Evolutionary conservation across 164 flowering plant genomes (phyloP).

Genomic region (Brasenia schreberi): DNA sequence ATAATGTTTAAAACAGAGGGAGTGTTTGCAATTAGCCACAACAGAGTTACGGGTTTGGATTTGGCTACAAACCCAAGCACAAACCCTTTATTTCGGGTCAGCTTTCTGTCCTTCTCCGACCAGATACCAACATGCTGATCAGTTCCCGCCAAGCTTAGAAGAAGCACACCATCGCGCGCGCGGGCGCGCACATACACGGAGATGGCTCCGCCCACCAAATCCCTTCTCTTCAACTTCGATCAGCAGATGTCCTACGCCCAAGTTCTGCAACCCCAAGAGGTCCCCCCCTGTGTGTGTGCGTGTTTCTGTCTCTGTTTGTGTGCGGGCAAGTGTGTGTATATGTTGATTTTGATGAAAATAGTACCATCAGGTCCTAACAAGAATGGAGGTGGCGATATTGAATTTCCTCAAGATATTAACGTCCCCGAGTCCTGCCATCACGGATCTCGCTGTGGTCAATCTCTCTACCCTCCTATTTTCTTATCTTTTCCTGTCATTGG

Average conservation of each 20-base stretch:
- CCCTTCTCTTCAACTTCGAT: conserved; percentile 64
- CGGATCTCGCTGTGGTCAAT: conserved; percentile 62
- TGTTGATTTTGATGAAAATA: not conserved
- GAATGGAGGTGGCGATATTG: conserved; percentile 80
- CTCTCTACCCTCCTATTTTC: not conserved
- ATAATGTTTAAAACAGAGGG: too few species aligned
- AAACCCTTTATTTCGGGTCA: too few species aligned
- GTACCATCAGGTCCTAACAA: conserved; percentile 50
- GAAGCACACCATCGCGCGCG: not conserved
- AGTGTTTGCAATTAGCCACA: too few species aligned
- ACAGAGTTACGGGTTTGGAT: too few species aligned
- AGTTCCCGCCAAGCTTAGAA: not conserved
- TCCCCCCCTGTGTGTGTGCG: not conserved
- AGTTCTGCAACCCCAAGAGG: conserved; percentile 57
- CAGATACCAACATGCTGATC: too few species aligned
- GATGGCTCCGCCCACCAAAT: conserved; percentile 6
- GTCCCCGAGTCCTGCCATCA: conserved; percentile 55
- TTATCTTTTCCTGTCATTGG: not conserved
- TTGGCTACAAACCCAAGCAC: too few species aligned
- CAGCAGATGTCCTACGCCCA: conserved; percentile 71
- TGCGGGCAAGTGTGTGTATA: not conserved
- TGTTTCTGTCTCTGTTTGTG: too few species aligned
- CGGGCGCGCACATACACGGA: too few species aligned
- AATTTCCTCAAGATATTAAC: conserved; percentile 55
- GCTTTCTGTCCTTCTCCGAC: too few species aligned